phyloP scores from a whole-genome alignment of 148 eudicot genomes.

The Chenopodium quinoa region DNA sequence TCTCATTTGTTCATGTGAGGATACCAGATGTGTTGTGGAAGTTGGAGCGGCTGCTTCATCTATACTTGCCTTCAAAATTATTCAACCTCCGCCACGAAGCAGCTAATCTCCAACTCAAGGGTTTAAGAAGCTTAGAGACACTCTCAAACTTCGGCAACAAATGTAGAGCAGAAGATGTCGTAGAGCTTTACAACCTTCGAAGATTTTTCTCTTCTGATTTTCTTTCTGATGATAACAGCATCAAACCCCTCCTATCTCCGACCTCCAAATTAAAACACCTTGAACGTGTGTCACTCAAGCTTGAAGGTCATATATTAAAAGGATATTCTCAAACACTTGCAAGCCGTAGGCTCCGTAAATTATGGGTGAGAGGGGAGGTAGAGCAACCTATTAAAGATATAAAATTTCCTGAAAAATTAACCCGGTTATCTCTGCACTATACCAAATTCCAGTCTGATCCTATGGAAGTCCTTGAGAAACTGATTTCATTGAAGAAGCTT shows the following conservation, averaged over 20 bases:
- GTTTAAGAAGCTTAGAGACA: constrained; percentile 10
- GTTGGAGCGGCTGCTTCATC: constrained; percentile 13
- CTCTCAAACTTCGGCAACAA: constrained; percentile 24
- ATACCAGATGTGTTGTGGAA: constrained; percentile 16
- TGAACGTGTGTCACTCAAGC: constrained; percentile 15
- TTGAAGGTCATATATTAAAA: neutral
- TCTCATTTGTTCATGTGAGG: constrained; percentile 19
- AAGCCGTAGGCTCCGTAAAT: constrained; percentile 11
- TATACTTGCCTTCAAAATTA: constrained; percentile 22
- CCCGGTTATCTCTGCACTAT: neutral
- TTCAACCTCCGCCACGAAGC: neutral
- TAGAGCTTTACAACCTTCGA: constrained; percentile 6
- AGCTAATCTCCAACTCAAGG: constrained; percentile 3
- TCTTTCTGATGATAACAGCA: neutral
- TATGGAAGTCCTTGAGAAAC: constrained; percentile 19
- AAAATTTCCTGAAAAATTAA: neutral
- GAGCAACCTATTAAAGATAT: neutral
- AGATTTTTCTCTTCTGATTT: constrained; percentile 18
- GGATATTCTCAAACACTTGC: neutral
- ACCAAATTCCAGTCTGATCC: constrained; percentile 20
- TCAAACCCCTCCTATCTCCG: neutral
- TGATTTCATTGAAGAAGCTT: constrained; percentile 11
- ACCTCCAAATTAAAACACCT: neutral
- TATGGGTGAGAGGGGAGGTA: constrained; percentile 20
- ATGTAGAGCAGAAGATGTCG: constrained; percentile 11